Conservation (phyloP, 495 filamentous ascomycete species). For the Massariosphaeria phaeospora region DNA sequence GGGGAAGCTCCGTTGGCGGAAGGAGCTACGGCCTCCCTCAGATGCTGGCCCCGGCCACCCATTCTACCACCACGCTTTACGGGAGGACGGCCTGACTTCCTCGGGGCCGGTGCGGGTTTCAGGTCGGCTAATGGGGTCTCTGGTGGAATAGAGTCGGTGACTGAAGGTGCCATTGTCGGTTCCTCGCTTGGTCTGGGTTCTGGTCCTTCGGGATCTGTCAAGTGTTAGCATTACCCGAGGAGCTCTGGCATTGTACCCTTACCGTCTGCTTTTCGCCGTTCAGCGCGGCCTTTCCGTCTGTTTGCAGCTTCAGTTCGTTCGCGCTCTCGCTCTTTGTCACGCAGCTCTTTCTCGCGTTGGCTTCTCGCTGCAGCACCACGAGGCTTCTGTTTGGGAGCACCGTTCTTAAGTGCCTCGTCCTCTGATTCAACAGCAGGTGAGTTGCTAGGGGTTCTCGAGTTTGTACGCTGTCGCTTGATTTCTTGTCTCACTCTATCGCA, state of each 20-base stretch:
- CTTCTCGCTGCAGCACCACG: conserved; percentile 59
- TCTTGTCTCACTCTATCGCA: conserved; percentile 49
- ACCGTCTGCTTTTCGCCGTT: conserved; percentile 73
- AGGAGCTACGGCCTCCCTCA: conserved; percentile 60
- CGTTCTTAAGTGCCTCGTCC: conserved; percentile 58
- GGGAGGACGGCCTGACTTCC: conserved; percentile 65
- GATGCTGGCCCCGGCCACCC: conserved; percentile 86
- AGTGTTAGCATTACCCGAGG: conserved; percentile 1
- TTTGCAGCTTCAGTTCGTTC: conserved; percentile 64
- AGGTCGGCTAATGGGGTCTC: conserved; percentile 17
- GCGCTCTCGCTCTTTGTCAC: conserved; percentile 60
- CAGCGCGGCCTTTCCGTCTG: conserved; percentile 69
- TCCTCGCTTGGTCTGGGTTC: conserved; percentile 30
- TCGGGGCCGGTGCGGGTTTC: conserved; percentile 43
- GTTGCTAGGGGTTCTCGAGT: conserved; percentile 58
- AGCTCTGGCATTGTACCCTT: conserved; percentile 33
- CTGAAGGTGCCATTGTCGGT: conserved; percentile 12
- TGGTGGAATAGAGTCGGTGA: conserved; percentile 24
- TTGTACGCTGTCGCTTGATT: conserved; percentile 67
- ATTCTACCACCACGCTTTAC: conserved; percentile 59
- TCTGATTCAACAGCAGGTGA: conserved; percentile 61
- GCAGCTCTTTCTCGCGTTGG: conserved; percentile 67
- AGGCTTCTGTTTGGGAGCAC: conserved; percentile 53
- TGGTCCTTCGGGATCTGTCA: conserved; percentile 10
- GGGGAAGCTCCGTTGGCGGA: conserved; percentile 27